These are phyloP conservation scores for Digitaria exilis DNA, from an alignment of 202 grass and related monocot genomes.

Conservation along the genomic window DNA sequence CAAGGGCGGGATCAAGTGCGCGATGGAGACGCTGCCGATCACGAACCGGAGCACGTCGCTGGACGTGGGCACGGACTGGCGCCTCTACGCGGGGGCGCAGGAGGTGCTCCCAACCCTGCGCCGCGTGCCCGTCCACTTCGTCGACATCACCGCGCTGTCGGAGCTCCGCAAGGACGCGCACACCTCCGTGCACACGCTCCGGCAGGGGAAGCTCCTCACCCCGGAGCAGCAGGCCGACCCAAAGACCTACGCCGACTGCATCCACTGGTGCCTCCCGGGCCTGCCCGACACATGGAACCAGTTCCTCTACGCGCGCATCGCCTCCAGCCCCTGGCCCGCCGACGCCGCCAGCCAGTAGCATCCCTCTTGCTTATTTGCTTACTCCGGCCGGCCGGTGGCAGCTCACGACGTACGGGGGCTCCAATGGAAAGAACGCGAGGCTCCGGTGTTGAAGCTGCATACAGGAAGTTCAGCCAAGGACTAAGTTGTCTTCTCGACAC, in stretches of 20 bases:
- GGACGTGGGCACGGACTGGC: constrained; percentile 93
- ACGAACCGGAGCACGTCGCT: constrained; percentile 59
- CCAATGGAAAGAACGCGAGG: neutral
- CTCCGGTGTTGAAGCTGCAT: neutral
- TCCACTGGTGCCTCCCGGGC: constrained; percentile 96
- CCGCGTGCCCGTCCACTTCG: constrained; percentile 70
- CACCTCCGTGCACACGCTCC: constrained; percentile 91
- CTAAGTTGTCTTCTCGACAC: neutral
- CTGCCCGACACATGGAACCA: constrained; percentile 92
- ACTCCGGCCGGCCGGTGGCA: neutral
- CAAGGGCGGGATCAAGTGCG: constrained; percentile 82
- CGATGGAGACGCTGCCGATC: constrained; percentile 87
- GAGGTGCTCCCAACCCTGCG: constrained; percentile 54
- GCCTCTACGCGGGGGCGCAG: constrained; percentile 71
- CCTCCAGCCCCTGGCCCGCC: constrained; percentile 48
- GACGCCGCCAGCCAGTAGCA: neutral
- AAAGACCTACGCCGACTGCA: constrained; percentile 81
- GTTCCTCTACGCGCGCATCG: constrained; percentile 86
- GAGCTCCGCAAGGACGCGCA: constrained; percentile 95
- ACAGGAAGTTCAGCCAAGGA: neutral
- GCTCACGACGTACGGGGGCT: neutral
- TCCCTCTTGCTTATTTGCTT: neutral
- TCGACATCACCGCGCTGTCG: constrained; percentile 84
- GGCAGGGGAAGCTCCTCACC: constrained; percentile 87
- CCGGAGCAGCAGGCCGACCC: constrained; percentile 76